Conservation (phyloP, 345 rosid species). For the Heritiera littoralis region DNA sequence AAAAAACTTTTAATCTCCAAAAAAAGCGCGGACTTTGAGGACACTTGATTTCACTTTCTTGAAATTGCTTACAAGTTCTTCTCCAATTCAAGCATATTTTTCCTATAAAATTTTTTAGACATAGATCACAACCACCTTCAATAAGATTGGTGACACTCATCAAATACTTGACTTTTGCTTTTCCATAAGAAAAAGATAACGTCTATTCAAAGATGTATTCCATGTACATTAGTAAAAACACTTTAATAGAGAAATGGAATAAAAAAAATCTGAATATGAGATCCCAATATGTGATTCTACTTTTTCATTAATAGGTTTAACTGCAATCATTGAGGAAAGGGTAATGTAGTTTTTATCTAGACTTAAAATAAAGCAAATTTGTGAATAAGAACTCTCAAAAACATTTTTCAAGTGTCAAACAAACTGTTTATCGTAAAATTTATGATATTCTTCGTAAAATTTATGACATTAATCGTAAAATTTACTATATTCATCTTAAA, state of each 20-base stretch:
- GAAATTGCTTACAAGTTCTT: conserved; percentile 39
- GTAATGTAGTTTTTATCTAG: conserved; percentile 54
- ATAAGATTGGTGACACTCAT: conserved; percentile 32
- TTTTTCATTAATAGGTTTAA: conserved; percentile 36
- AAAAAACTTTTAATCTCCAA: conserved; percentile 57
- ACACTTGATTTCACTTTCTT: conserved; percentile 44
- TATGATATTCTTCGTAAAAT: too few relatives aligned
- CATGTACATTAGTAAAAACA: conserved; percentile 44
- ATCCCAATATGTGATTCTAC: conserved; percentile 40
- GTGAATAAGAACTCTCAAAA: conserved; percentile 38
- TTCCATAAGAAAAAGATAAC: conserved; percentile 57
- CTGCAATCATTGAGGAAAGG: conserved; percentile 38
- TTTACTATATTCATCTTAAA: too few relatives aligned
- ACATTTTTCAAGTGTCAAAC: conserved; percentile 32
- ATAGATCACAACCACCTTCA: conserved; percentile 36
- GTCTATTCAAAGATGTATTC: conserved; percentile 51
- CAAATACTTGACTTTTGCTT: conserved; percentile 49
- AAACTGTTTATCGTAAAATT: conserved; percentile 36
- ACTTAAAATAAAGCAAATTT: conserved; percentile 42
- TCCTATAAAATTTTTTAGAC: conserved; percentile 48
- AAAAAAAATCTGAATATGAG: conserved; percentile 43
- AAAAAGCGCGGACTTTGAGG: conserved; percentile 66
- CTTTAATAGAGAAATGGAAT: conserved; percentile 58
- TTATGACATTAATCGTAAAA: too few relatives aligned
- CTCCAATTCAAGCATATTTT: conserved; percentile 76